A percentile compares a stretch with the other conserved stretches of the same genome.
These are phyloP conservation scores for Gastrolobium bilobum DNA, from an alignment of 306 rosid species.

Conservation along the genomic window DNA sequence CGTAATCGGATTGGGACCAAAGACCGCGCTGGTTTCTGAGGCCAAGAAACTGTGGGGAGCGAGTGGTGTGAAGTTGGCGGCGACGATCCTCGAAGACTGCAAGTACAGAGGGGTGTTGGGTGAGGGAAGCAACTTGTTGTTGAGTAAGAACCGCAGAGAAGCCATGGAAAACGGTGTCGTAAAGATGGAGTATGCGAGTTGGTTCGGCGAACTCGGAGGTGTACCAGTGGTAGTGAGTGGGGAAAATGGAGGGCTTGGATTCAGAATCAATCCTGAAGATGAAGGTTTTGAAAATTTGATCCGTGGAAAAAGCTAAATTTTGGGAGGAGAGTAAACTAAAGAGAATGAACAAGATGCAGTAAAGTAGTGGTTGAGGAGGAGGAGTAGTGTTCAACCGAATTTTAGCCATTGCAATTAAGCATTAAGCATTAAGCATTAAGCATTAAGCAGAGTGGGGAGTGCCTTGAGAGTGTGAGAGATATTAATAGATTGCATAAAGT, in stretches of 20 bases:
- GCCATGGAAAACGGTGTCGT: constrained; percentile 87
- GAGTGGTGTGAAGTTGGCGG: constrained; percentile 89
- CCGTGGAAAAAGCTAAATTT: constrained; percentile 10
- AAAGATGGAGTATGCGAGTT: constrained; percentile 66
- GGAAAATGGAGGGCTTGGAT: constrained; percentile 81
- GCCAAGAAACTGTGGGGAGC: constrained; percentile 94
- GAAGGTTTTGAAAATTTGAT: constrained; percentile 62
- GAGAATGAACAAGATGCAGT: constrained; percentile 20
- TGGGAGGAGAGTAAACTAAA: constrained; percentile 3
- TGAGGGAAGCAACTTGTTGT: constrained; percentile 53
- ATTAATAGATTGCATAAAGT: too few species aligned
- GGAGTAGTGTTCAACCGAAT: too few species aligned
- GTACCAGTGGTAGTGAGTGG: constrained; percentile 89
- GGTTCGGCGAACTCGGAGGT: constrained; percentile 72
- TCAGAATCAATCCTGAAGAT: constrained; percentile 67
- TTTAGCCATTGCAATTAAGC: too few species aligned
- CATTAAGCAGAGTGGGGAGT: too few species aligned
- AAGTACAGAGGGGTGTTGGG: constrained; percentile 69
- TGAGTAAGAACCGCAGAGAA: constrained; percentile 76
- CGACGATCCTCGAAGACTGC: constrained; percentile 81
- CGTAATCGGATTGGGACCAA: constrained; percentile 93
- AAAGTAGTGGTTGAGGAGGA: too few species aligned
- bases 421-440: too few species aligned
- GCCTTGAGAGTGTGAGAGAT: too few species aligned
- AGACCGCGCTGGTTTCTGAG: constrained; percentile 90